phyloP scores from a whole-genome alignment of 345 rosid species.

The Boechera stricta region DNA sequence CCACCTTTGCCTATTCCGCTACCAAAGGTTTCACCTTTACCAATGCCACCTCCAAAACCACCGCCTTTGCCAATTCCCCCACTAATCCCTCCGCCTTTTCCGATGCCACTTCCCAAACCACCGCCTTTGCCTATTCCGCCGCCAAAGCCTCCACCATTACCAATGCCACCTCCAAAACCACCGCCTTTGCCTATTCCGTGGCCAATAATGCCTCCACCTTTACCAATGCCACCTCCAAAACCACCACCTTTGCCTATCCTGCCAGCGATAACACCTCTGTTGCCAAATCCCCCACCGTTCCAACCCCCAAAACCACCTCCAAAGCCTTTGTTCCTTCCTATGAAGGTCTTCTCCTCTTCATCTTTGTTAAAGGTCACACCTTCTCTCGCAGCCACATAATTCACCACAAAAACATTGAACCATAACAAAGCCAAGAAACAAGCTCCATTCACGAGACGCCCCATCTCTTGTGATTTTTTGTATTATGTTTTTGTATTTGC shows the following conservation, averaged over 20 bases:
- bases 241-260: too few species aligned
- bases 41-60: neutral
- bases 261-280: neutral
- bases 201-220: neutral
- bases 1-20: neutral
- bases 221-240: neutral
- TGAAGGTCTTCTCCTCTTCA: slow-evolving; percentile 30
- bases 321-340: slow-evolving; percentile 1
- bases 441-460: slow-evolving; percentile 11
- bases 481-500: neutral
- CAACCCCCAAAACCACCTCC: slow-evolving; percentile 22
- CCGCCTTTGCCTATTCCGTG: neutral
- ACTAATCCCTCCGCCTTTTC: neutral
- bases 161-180: neutral
- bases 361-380: slow-evolving; percentile 15
- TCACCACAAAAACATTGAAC: slow-evolving; percentile 22
- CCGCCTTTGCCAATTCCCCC: neutral
- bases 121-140: neutral
- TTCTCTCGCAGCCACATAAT: slow-evolving; percentile 15
- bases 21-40: neutral
- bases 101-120: neutral
- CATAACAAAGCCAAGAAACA: slow-evolving; percentile 23
- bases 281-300: slow-evolving; percentile 15
- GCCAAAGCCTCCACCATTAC: neutral
- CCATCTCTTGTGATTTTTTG: neutral